Base-by-base conservation (phyloP, 2,329 filamentous ascomycete genomes). In the Magnaporthiopsis incrustans region DNA sequence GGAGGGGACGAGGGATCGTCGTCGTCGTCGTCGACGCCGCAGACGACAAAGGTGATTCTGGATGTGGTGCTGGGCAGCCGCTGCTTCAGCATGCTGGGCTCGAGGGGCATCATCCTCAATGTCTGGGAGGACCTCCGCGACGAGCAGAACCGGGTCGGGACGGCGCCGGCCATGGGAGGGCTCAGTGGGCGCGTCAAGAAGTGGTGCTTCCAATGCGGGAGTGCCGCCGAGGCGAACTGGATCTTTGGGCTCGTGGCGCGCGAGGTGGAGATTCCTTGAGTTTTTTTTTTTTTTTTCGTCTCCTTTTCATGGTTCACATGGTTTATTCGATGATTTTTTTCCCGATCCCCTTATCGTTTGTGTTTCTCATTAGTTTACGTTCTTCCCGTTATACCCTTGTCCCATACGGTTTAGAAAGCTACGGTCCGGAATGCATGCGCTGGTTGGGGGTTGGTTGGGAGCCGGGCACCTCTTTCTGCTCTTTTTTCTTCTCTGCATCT, bases 51-150 rank as follows among this genome's bases (percentile, higher is more conserved):
- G 66, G 81, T 89, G 1, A 76, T 96, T 50, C 81, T 97, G 0
- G 94, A 98, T 74, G 91, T 91, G 1, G 92, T 92, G 60, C 80
- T 97, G 1, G 89, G 89, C 14, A 92, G 92, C 72, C 90, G 86
- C 64, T 93, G 90, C 71, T 96, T 97, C 76, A 89, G 93, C 68
- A 81, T 90, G 25, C 86, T 97, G 66, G 93, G 91, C 6, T 86
- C 89, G 68, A 89, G 90, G 44, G 93, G 93, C 60, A 94, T 97
- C 70, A 91, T 95, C 1, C 87, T 96, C 64, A 93, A 90, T 68
- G 89, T 97, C 50, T 95, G 92, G 86, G 90, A 95, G 73, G 87
- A 91, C 68, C 78, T 89, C 69, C 86, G 86, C 61, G 84, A 88
- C 67, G 84, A 84, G 67, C 80, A 85, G 30, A 84, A 85, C 30